A percentile compares a stretch with the other conserved stretches of the same genome.
Conservation (phyloP, 345 rosid genomes). For the Microthlaspi erraticum region DNA sequence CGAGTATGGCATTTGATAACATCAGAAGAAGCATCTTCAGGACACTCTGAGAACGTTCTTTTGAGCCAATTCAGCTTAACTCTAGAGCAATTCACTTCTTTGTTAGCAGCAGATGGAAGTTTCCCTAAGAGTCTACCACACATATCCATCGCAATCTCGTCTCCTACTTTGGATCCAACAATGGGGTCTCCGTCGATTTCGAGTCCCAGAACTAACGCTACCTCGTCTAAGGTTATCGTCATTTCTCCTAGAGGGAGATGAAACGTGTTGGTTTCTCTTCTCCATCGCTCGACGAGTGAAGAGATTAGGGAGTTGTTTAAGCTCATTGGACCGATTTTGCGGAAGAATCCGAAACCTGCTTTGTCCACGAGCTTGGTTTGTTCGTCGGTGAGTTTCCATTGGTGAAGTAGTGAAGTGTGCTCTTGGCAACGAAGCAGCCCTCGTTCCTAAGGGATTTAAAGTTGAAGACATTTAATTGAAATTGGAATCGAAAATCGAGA, state of each 20-base stretch:
- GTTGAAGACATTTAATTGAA: background rate
- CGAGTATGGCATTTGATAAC: slow-evolving; percentile 60
- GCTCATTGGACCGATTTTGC: slow-evolving; percentile 70
- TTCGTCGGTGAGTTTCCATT: slow-evolving; percentile 62
- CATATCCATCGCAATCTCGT: slow-evolving; percentile 46
- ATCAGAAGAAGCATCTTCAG: slow-evolving; percentile 58
- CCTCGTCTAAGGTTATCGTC: slow-evolving; percentile 66
- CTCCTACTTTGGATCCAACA: slow-evolving; percentile 56
- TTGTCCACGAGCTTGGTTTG: slow-evolving; percentile 69
- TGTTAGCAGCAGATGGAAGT: slow-evolving; percentile 57
- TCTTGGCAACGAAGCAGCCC: slow-evolving; percentile 81
- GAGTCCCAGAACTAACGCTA: slow-evolving; percentile 67
- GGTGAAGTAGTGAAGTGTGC: slow-evolving; percentile 70
- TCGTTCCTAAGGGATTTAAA: slow-evolving; percentile 54
- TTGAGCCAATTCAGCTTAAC: slow-evolving; percentile 84
- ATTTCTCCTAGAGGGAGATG: slow-evolving; percentile 70
- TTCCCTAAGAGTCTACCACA: slow-evolving; percentile 63
- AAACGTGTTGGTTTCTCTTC: slow-evolving; percentile 73
- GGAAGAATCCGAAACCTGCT: slow-evolving; percentile 70
- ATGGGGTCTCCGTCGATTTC: slow-evolving; percentile 76
- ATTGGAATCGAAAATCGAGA: background rate
- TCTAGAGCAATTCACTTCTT: slow-evolving; percentile 74
- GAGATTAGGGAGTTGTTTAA: slow-evolving; percentile 71
- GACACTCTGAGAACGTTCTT: slow-evolving; percentile 64
- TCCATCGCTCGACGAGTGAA: slow-evolving; percentile 78